phyloP scores from a whole-genome alignment of 1,139 yeast genomes.

The Magnusiomyces magnusii region DNA sequence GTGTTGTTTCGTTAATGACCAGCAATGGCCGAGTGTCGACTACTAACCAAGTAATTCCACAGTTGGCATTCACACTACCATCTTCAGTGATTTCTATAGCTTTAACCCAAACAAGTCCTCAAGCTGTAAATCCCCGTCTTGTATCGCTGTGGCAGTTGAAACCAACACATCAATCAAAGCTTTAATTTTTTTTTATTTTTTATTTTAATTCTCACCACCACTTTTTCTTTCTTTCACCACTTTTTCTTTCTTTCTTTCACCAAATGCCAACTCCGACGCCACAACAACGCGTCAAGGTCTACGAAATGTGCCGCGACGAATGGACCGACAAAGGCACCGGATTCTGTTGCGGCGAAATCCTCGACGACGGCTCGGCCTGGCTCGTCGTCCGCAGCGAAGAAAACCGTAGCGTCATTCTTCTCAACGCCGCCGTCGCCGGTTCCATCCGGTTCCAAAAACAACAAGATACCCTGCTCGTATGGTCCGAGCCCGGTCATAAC shows the following conservation, averaged over 20 bases:
- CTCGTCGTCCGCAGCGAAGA: conserved; percentile 69
- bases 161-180: conserved; percentile 13
- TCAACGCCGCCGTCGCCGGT: conserved; percentile 63
- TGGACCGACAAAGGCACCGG: conserved; percentile 97
- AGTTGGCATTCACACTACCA: conserved; percentile 42
- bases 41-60: conserved; percentile 39
- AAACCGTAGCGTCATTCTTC: conserved; percentile 49
- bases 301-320: conserved; percentile 66
- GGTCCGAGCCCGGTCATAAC: conserved; percentile 76
- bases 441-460: conserved; percentile 82
- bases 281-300: conserved; percentile 83
- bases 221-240: neutral
- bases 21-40: conserved; percentile 46
- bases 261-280: conserved; percentile 29
- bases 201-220: neutral
- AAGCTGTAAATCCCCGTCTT: neutral
- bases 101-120: conserved; percentile 7
- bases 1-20: conserved; percentile 51
- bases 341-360: conserved; percentile 64
- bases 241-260: neutral
- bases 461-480: conserved; percentile 88
- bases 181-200: conserved; percentile 2
- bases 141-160: conserved; percentile 13
- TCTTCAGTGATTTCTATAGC: conserved; percentile 26
- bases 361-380: conserved; percentile 39